Evolutionary conservation across 768 basidiomycete genomes (phyloP), one percentile per base, ranked within the genome.

Genomic region (Lactarius sanguifluus): DNA sequence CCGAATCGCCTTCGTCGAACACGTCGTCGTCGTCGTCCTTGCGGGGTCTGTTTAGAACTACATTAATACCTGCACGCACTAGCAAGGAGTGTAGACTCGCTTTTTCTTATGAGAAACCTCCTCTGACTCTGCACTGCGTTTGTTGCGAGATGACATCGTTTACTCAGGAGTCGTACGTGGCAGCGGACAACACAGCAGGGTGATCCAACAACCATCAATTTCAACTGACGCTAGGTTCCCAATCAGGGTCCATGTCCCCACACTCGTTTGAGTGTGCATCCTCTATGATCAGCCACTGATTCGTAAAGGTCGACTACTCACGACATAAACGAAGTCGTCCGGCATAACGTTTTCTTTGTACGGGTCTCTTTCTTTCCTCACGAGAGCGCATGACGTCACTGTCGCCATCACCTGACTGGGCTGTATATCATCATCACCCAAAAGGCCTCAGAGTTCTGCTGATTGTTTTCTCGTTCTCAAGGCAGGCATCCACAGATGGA

Each of bases 21-120:
- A 73, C 73, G 2, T 75, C 73, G 52, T 74, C 72, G 0, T 72
- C 72, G 45, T 72, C 72, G 50, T 73, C 74, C 52, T 74, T 72
- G 47, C 73, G 65, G 7, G 16, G 45, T 12, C 60, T 66, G 23
- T 8, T 57, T 40, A 45, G 28, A 40, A 7, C 54, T 2, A 32
- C 58, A 70, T 68, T 74, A 75, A 30, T 72, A 16, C 70, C 64
- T 74, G 73, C 63, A 55, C 20, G 32, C 32, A 65, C 57, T 25
- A 63, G 50, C 30, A 43, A 36, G 41, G 34, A 5, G n/a, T 38
- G 63, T 41, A 34, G 30, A 68, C 74, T 74, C 70, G 76, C 74
- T 74, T 77, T 73, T 77, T 76, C 36, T 71, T 73, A 54, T 64
- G 54, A 59, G 36, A 5, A 16, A 55, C 60, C 32, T 68, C 64